Percentiles rank a stretch among this genome's conserved stretches.
Conservation (phyloP, 768 basidiomycete genomes). For the Tricholoma terreum region DNA sequence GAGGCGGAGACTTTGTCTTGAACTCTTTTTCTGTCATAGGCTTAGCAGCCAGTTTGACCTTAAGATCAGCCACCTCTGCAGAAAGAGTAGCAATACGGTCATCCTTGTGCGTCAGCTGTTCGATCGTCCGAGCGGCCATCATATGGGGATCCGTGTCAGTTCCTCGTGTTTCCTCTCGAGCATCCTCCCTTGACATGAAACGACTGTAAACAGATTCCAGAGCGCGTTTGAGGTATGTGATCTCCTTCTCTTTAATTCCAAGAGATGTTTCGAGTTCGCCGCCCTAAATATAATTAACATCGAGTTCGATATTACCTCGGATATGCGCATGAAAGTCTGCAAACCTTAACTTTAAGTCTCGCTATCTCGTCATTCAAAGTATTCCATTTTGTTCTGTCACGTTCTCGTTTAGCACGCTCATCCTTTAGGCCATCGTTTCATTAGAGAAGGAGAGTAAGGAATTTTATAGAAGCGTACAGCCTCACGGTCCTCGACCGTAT, state of each 20-base stretch:
- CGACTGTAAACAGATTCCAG: conserved; percentile 83
- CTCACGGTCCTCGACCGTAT: conserved; percentile 55
- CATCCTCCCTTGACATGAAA: conserved; percentile 60
- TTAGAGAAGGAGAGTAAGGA: not conserved
- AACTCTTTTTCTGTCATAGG: conserved; percentile 68
- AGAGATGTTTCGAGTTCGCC: conserved; percentile 47
- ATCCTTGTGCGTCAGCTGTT: conserved; percentile 66
- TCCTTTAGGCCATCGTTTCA: conserved; percentile 41
- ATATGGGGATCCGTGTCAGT: conserved; percentile 60
- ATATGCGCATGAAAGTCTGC: conserved; percentile 8
- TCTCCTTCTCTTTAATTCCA: conserved; percentile 65
- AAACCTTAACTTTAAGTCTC: conserved; percentile 65
- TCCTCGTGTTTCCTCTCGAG: conserved; percentile 40
- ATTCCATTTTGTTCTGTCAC: conserved; percentile 72
- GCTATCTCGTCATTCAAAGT: conserved; percentile 71
- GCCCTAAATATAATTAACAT: conserved; percentile 37
- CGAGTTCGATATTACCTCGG: not conserved
- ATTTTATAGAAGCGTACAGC: conserved; percentile 45
- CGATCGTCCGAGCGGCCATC: conserved; percentile 71
- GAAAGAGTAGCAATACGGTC: conserved; percentile 55
- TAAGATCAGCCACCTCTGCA: conserved; percentile 47
- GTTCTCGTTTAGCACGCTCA: conserved; percentile 70
- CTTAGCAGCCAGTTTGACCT: conserved; percentile 47
- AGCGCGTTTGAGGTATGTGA: conserved; percentile 76
- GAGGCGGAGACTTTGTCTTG: conserved; percentile 63